Percentiles rank a stretch among this genome's conserved stretches.
Evolutionary conservation across 768 basidiomycete genomes (phyloP).

Genomic region (Rhodocollybia butyracea): DNA sequence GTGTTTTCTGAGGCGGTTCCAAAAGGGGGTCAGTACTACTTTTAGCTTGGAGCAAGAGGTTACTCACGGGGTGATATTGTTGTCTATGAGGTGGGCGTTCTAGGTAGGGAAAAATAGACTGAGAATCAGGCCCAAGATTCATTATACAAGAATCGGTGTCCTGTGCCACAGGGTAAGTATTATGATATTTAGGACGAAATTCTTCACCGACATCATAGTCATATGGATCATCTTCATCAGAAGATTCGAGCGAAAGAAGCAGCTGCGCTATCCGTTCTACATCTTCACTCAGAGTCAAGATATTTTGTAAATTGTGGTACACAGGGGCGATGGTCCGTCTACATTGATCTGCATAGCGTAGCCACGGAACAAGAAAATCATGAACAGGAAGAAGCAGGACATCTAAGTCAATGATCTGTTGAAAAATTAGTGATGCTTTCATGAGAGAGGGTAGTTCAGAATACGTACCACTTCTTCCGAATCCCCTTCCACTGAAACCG

Average conservation of each 20-base stretch:
- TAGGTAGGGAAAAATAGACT: neutral
- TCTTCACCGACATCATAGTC: neutral
- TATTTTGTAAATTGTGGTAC: neutral
- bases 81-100: conserved; percentile 8
- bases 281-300: conserved; percentile 1
- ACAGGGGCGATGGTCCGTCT: conserved; percentile 1
- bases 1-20: conserved; percentile 8
- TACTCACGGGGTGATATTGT: neutral
- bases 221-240: neutral
- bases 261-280: conserved; percentile 1
- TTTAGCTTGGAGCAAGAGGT: neutral
- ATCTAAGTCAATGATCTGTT: conserved; percentile 5
- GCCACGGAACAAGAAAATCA: conserved; percentile 5
- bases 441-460: neutral
- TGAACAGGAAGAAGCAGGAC: conserved; percentile 4
- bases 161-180: no score
- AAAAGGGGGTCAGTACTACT: neutral
- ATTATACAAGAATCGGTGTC: neutral
- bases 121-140: neutral
- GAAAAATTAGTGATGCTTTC: neutral
- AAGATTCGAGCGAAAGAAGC: neutral
- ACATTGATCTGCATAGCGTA: neutral
- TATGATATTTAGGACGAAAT: no score
- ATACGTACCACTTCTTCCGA: conserved; percentile 4
- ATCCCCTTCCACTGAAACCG: neutral